phyloP scores from a whole-genome alignment of 768 basidiomycete genomes.

The Leccinum truebloodii region DNA sequence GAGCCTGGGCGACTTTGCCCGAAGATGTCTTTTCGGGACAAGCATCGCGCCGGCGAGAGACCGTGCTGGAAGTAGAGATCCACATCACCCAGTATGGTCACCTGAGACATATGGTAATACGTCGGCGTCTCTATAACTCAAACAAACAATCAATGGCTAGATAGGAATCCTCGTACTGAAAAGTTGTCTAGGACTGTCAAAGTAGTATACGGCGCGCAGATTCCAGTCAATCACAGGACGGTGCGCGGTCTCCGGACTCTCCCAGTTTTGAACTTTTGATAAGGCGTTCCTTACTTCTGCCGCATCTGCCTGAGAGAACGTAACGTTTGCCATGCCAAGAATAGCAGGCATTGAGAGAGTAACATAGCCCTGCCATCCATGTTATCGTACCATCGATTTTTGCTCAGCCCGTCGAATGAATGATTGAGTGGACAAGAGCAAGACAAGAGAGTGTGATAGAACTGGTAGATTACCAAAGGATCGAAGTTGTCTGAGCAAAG shows the following conservation, averaged over 20 bases:
- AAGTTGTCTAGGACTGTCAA: background rate
- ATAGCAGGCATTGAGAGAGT: background rate
- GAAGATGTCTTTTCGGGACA: slow-evolving; percentile 25
- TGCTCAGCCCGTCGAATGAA: background rate
- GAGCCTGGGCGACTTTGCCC: slow-evolving; percentile 18
- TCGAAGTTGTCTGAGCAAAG: background rate
- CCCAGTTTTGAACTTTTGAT: no score
- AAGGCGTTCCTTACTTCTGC: no score
- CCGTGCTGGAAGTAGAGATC: background rate
- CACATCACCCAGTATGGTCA: no score
- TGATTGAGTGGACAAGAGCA: background rate
- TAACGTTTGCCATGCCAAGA: background rate
- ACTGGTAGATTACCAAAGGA: background rate
- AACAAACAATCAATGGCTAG: background rate
- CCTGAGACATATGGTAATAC: background rate
- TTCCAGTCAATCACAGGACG: no score
- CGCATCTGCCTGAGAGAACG: no score
- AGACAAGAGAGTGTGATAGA: background rate
- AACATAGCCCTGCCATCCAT: no score
- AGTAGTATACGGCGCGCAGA: no score
- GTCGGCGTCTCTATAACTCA: background rate
- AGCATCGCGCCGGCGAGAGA: background rate
- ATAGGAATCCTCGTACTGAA: background rate
- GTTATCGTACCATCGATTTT: background rate
- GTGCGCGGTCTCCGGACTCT: no score